phyloP scores from a whole-genome alignment of 306 rosid species.

The Quercus ilex region DNA sequence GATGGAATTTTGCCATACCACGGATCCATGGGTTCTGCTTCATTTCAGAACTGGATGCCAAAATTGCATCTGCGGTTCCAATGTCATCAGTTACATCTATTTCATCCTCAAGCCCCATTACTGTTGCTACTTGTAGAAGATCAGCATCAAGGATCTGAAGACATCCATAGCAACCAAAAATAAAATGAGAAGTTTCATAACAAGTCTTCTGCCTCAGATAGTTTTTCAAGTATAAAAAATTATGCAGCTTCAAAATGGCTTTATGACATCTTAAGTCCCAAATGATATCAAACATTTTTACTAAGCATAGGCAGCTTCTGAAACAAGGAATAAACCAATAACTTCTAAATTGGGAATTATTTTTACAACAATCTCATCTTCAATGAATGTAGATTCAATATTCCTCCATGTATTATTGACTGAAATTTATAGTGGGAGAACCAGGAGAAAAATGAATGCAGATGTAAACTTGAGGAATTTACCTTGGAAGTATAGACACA shows the following conservation, averaged over 20 bases:
- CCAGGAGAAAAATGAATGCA: background rate
- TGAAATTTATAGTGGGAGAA: background rate
- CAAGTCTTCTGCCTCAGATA: background rate
- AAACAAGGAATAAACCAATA: background rate
- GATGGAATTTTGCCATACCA: slow-evolving; percentile 81
- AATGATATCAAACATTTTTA: background rate
- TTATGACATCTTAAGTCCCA: slow-evolving; percentile 5
- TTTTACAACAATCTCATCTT: background rate
- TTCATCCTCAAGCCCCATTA: slow-evolving; percentile 84
- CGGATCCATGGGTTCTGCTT: slow-evolving; percentile 87
- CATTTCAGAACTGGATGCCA: slow-evolving; percentile 75
- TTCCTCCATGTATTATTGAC: background rate
- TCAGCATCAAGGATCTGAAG: slow-evolving; percentile 83
- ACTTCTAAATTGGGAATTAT: background rate
- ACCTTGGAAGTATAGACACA: slow-evolving; percentile 81
- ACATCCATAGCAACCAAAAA: slow-evolving; percentile 22
- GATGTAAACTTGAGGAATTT: slow-evolving; percentile 15
- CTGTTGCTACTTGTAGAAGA: slow-evolving; percentile 82
- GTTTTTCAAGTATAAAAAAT: slow-evolving; percentile 9
- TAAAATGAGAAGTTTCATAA: background rate
- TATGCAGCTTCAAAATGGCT: slow-evolving; percentile 7
- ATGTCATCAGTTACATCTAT: slow-evolving; percentile 77
- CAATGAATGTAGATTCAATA: background rate
- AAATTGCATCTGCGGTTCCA: slow-evolving; percentile 82
- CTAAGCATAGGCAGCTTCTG: slow-evolving; percentile 10